Percentiles rank a stretch among this genome's conserved stretches.
Evolutionary conservation across 495 filamentous ascomycete genomes (phyloP).

Genomic region (Hypoxylon subgilvum): DNA sequence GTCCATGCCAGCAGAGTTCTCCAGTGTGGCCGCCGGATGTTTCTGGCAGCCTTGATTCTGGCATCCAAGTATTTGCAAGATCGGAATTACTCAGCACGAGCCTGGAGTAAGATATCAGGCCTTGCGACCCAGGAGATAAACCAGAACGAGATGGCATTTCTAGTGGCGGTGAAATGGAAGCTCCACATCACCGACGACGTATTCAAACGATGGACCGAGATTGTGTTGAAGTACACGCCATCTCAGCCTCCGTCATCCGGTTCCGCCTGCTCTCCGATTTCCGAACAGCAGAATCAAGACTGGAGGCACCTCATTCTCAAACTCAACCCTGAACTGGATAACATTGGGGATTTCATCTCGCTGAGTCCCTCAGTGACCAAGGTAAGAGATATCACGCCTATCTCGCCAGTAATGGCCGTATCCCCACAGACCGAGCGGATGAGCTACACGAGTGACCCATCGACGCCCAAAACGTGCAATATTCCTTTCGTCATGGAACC

Average conservation of each 20-base stretch:
- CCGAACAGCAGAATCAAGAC: conserved; percentile 57
- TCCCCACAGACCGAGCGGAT: conserved; percentile 8
- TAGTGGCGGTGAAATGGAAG: conserved; percentile 88
- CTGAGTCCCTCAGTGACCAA: conserved; percentile 35
- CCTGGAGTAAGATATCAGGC: conserved; percentile 98
- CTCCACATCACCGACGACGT: conserved; percentile 87
- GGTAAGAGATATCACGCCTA: conserved; percentile 40
- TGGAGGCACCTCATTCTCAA: conserved; percentile 81
- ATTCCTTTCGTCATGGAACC: conserved; percentile 68
- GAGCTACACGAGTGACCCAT: conserved; percentile 31
- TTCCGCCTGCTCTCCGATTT: conserved; percentile 47
- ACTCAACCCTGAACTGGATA: conserved; percentile 77
- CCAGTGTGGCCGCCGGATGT: conserved; percentile 97
- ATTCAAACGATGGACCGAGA: conserved; percentile 91
- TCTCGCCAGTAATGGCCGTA: conserved; percentile 38
- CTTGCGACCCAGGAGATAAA: conserved; percentile 91
- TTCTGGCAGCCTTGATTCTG: conserved; percentile 88
- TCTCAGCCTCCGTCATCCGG: conserved; percentile 65
- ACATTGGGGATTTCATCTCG: conserved; percentile 57
- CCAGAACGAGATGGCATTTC: conserved; percentile 92
- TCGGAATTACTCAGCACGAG: conserved; percentile 93
- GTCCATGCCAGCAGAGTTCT: conserved; percentile 76
- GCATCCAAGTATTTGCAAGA: conserved; percentile 98
- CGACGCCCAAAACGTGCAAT: conserved; percentile 50
- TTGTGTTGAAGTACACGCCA: conserved; percentile 85